A percentile compares a stretch with the other conserved stretches of the same genome.
Conservation (phyloP, 164 flowering plant genomes). For the Stephania yunnanensis region DNA sequence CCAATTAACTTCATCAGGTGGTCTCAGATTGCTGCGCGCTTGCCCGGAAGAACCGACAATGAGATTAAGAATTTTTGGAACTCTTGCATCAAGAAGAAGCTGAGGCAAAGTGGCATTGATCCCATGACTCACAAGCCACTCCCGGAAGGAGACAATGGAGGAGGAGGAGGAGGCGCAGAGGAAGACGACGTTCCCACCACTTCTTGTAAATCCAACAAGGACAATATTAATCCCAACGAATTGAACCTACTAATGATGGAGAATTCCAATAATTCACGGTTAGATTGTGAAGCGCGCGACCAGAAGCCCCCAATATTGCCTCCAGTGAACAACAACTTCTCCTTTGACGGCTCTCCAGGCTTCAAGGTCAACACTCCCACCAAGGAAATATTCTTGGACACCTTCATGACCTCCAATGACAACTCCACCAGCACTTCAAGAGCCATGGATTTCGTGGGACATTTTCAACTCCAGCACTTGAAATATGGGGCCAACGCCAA, state of each 20-base stretch:
- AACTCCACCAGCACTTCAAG: constrained; percentile 30
- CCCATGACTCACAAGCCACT: constrained; percentile 80
- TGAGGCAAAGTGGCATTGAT: constrained; percentile 84
- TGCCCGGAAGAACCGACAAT: constrained; percentile 90
- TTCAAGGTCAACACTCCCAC: constrained; percentile 16
- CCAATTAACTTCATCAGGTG: constrained; percentile 42
- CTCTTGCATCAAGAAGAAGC: constrained; percentile 84
- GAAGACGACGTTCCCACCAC: not conserved
- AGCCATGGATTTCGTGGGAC: constrained; percentile 31
- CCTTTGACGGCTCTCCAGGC: constrained; percentile 15
- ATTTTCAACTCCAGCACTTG: constrained; percentile 39
- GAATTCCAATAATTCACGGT: constrained; percentile 12
- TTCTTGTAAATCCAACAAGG: not conserved
- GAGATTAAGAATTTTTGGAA: constrained; percentile 94
- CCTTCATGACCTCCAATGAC: constrained; percentile 32
- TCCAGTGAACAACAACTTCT: constrained; percentile 17
- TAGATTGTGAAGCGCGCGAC: not conserved
- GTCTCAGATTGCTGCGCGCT: constrained; percentile 91
- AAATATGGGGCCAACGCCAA: constrained; percentile 29
- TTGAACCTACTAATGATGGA: constrained; percentile 28
- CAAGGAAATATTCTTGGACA: constrained; percentile 53
- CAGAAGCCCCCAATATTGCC: constrained; percentile 12
- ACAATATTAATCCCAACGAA: constrained; percentile 29
- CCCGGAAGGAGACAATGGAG: constrained; percentile 43
- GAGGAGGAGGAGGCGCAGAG: not conserved